Conservation (phyloP, 352 stramenopile genomes). For the Plasmopara muralis region DNA sequence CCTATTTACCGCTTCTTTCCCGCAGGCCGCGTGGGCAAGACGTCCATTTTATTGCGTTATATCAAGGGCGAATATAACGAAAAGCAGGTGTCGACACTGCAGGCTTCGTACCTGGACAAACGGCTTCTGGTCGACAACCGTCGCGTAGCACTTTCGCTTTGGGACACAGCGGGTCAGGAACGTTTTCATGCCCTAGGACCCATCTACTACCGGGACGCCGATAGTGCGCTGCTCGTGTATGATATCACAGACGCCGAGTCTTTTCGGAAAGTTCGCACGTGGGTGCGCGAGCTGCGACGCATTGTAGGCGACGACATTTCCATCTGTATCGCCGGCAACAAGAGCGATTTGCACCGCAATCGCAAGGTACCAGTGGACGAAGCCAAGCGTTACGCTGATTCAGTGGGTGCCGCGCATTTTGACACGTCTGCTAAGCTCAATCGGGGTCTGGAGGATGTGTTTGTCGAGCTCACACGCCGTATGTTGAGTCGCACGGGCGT, state of each 20-base stretch:
- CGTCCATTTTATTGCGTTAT: slow-evolving; percentile 91
- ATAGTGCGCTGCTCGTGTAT: slow-evolving; percentile 87
- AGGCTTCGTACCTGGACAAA: slow-evolving; percentile 93
- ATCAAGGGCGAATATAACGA: slow-evolving; percentile 92
- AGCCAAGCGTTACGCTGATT: slow-evolving; percentile 77
- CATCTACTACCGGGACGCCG: slow-evolving; percentile 89
- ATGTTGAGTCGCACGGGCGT: slow-evolving; percentile 58
- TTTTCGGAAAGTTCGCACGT: slow-evolving; percentile 89
- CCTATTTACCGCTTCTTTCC: slow-evolving; percentile 1
- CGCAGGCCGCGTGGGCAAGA: slow-evolving; percentile 91
- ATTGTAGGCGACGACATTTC: slow-evolving; percentile 89
- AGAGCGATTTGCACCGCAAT: slow-evolving; percentile 86
- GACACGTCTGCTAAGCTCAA: slow-evolving; percentile 91
- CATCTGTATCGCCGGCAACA: slow-evolving; percentile 91
- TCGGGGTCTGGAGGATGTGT: slow-evolving; percentile 86
- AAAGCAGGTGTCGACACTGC: slow-evolving; percentile 86
- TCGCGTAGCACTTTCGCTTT: slow-evolving; percentile 78
- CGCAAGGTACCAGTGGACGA: slow-evolving; percentile 85
- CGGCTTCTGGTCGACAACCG: slow-evolving; percentile 76
- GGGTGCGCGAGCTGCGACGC: slow-evolving; percentile 88
- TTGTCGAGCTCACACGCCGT: slow-evolving; percentile 83
- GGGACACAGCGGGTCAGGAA: slow-evolving; percentile 85
- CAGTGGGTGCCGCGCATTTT: slow-evolving; percentile 84
- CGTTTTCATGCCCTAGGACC: slow-evolving; percentile 82
- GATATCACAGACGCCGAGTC: slow-evolving; percentile 90